Evolutionary conservation across 805 yeast genomes (phyloP).

Genomic region (Candida quercuum): DNA sequence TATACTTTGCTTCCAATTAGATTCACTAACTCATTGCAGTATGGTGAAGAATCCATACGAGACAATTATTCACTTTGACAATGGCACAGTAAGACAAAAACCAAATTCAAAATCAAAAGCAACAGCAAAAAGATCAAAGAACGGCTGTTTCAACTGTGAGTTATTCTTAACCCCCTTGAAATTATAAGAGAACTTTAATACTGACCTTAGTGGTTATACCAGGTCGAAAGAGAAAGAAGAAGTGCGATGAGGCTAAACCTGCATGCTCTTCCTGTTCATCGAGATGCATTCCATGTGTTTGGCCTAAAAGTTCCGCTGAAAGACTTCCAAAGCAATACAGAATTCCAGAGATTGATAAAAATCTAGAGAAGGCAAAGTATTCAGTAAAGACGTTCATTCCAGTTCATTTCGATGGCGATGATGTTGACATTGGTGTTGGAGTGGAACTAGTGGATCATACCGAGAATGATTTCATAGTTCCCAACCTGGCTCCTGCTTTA

Average conservation of each 20-base stretch:
- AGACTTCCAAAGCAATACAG: constrained; percentile 15
- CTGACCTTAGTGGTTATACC: background rate
- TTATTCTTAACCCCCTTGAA: too few species aligned
- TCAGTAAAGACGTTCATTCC: constrained; percentile 2
- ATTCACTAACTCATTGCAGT: too few species aligned
- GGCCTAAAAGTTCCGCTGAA: constrained; percentile 18
- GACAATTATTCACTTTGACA: background rate
- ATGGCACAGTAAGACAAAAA: background rate
- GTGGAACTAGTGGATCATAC: too few species aligned
- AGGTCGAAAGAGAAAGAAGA: constrained; percentile 56
- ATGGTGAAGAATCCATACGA: constrained; percentile 1
- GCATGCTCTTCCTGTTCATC: constrained; percentile 35
- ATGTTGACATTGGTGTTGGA: background rate
- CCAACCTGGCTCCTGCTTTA: too few species aligned
- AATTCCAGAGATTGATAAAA: constrained; percentile 8
- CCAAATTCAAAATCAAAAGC: background rate
- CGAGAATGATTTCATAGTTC: too few species aligned
- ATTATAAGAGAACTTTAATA: background rate
- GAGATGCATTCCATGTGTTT: constrained; percentile 25
- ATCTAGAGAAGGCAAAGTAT: background rate
- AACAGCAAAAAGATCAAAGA: constrained; percentile 11
- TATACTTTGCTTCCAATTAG: too few species aligned
- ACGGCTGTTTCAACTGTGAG: constrained; percentile 20
- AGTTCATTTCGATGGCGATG: background rate
- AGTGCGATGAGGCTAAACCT: constrained; percentile 51